phyloP scores from a whole-genome alignment of 139 green algal species.

The Chlamydomonas eustigma region DNA sequence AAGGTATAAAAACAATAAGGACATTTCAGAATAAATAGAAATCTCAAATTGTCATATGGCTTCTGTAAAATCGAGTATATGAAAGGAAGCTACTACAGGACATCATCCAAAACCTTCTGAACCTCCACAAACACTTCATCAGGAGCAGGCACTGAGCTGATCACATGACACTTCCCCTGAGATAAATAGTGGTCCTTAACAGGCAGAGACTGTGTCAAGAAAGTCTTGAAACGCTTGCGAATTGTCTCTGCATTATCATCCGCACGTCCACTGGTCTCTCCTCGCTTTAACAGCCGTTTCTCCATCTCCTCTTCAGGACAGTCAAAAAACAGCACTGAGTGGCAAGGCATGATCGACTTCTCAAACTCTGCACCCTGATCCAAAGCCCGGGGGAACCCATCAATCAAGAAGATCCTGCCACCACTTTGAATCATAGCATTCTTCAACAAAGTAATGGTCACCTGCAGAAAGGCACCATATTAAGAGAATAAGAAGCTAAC shows the following conservation, averaged over 20 bases:
- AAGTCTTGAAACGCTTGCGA: conserved; percentile 90
- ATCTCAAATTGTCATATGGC: too few species aligned
- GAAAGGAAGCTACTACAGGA: too few species aligned
- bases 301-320: conserved; percentile 82
- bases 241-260: conserved; percentile 97
- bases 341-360: conserved; percentile 32
- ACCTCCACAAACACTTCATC: conserved; percentile 31
- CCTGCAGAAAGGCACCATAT: conserved; percentile 15
- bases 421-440: conserved; percentile 61
- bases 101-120: conserved; percentile 15
- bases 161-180: conserved; percentile 18
- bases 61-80: too few species aligned
- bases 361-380: conserved; percentile 78
- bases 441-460: conserved; percentile 72
- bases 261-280: conserved; percentile 79
- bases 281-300: conserved; percentile 79
- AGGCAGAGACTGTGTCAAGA: conserved; percentile 76
- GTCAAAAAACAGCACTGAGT: conserved; percentile 72
- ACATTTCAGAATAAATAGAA: too few species aligned
- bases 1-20: too few species aligned
- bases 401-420: conserved; percentile 77
- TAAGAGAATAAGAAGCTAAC: neutral
- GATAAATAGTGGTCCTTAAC: conserved; percentile 77
- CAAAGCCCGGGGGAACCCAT: conserved; percentile 85
- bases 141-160: conserved; percentile 24